A percentile compares a stretch with the other conserved stretches of the same genome.
Evolutionary conservation across 257 asterid species (phyloP).

Genomic region (Gynochthodes officinalis): DNA sequence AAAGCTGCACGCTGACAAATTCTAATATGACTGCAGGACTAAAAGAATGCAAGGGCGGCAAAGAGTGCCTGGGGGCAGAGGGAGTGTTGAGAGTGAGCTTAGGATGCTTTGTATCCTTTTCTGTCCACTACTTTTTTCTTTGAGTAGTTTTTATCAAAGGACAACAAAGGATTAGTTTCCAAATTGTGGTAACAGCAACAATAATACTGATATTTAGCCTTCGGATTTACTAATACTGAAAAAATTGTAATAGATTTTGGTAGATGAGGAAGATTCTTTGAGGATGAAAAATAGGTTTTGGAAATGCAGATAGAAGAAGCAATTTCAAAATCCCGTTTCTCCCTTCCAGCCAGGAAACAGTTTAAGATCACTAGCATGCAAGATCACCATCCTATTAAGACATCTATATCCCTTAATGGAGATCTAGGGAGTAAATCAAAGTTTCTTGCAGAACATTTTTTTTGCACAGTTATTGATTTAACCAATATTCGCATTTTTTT

Average conservation of each 20-base stretch:
- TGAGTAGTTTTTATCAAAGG: not conserved
- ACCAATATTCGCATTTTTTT: no score
- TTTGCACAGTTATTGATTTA: no score
- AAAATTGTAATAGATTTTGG: not conserved
- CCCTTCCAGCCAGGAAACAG: no score
- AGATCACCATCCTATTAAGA: not conserved
- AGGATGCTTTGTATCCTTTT: conserved; percentile 52
- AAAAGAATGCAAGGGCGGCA: conserved; percentile 46
- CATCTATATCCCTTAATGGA: not conserved
- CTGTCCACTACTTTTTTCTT: not conserved
- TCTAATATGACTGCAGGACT: conserved; percentile 29
- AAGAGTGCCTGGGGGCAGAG: conserved; percentile 51
- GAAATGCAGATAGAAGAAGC: not conserved
- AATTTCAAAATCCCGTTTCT: not conserved
- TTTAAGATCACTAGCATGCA: not conserved
- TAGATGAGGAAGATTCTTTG: not conserved
- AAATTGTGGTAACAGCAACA: not conserved
- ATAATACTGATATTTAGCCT: not conserved
- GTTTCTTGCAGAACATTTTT: no score
- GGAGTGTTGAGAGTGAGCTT: conserved; percentile 53
- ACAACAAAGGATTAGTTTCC: no score
- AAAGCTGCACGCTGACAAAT: not conserved
- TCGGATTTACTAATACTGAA: not conserved
- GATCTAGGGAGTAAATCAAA: not conserved
- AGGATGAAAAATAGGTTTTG: not conserved